A percentile compares a stretch with the other conserved stretches of the same genome.
These are phyloP conservation scores for Leishmania tropica DNA, from an alignment of 208 protist genomes.

Conservation along the genomic window DNA sequence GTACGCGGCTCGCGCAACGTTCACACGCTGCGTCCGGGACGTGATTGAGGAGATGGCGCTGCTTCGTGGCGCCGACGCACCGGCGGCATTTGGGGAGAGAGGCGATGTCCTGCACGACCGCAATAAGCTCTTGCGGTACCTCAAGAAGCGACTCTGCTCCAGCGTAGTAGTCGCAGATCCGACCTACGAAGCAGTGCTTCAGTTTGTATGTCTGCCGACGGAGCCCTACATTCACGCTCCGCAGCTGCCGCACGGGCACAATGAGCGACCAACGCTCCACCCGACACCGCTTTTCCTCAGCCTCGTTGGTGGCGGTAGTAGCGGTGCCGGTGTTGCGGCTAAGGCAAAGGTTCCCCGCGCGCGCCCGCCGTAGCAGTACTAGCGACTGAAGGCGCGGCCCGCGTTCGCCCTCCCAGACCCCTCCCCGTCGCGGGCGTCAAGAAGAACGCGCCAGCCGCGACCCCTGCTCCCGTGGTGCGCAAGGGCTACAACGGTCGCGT, in stretches of 20 bases:
- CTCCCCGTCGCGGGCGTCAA: neutral
- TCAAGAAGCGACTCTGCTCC: neutral
- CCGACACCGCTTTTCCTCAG: neutral
- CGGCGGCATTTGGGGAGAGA: neutral
- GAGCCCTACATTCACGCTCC: slow-evolving; percentile 4
- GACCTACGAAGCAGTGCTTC: slow-evolving; percentile 3
- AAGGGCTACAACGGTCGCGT: neutral
- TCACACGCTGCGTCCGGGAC: slow-evolving; percentile 12
- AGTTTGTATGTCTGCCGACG: neutral
- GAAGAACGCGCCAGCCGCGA: neutral
- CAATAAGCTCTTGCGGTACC: neutral
- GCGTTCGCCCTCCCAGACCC: neutral
- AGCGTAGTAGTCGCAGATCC: neutral
- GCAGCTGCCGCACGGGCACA: neutral
- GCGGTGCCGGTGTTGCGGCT: neutral
- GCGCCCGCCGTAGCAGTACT: neutral
- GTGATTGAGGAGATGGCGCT: slow-evolving; percentile 8
- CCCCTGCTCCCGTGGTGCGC: neutral
- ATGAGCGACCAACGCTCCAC: neutral
- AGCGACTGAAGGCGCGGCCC: neutral
- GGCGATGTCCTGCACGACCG: neutral
- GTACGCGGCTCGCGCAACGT: slow-evolving; percentile 24
- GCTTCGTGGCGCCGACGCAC: neutral
- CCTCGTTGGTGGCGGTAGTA: neutral
- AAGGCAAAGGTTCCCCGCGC: neutral